Evolutionary conservation across 169 alveolate genomes (phyloP).

Genomic region (Plasmodium falciparum): DNA sequence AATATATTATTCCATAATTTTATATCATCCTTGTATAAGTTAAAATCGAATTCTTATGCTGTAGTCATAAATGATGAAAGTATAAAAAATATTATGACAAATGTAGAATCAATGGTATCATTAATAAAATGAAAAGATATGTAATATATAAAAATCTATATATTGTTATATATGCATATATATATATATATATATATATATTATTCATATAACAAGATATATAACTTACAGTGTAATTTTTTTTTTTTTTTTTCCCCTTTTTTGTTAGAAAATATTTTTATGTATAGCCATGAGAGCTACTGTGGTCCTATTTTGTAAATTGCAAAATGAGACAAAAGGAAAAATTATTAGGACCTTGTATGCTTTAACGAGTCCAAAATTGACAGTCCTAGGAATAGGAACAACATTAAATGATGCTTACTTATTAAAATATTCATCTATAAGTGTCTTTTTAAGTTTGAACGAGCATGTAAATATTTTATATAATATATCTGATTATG

Average conservation of each 20-base stretch:
- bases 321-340: slow-evolving; percentile 69
- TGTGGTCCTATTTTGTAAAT: slow-evolving; percentile 64
- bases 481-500: slow-evolving; percentile 72
- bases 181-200: background rate
- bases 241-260: background rate
- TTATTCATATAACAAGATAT: background rate
- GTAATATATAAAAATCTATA: too few species aligned
- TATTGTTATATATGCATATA: background rate
- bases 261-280: slow-evolving; percentile 51
- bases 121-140: too few species aligned
- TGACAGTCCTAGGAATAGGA: slow-evolving; percentile 71
- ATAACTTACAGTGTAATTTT: background rate
- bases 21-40: slow-evolving; percentile 63
- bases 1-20: slow-evolving; percentile 71
- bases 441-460: slow-evolving; percentile 72
- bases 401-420: slow-evolving; percentile 62
- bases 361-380: slow-evolving; percentile 31
- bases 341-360: slow-evolving; percentile 35
- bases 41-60: slow-evolving; percentile 55
- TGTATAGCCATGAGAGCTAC: slow-evolving; percentile 72
- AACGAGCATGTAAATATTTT: slow-evolving; percentile 45
- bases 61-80: slow-evolving; percentile 46
- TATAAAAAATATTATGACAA: slow-evolving; percentile 68
- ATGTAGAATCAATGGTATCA: slow-evolving; percentile 79
- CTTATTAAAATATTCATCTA: slow-evolving; percentile 53